Evolutionary conservation across 2,329 filamentous ascomycete genomes (phyloP).

Genomic region (Fusarium brachygibbosum): DNA sequence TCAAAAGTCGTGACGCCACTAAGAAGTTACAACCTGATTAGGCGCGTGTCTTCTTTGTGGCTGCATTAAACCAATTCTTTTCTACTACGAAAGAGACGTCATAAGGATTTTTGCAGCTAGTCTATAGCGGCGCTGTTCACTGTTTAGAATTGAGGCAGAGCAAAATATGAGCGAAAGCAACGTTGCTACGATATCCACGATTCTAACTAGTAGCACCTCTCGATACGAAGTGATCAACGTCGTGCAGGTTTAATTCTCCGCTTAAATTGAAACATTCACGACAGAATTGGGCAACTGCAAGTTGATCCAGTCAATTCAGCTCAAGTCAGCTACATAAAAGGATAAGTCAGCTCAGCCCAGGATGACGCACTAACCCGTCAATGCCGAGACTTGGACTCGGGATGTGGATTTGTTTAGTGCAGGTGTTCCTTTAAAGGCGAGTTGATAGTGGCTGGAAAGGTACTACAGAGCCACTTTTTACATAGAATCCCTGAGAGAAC

Average conservation of each 20-base stretch:
- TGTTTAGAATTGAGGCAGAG: background rate
- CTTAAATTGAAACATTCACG: background rate
- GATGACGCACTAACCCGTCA: constrained; percentile 19
- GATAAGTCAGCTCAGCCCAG: constrained; percentile 3
- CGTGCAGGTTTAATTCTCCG: constrained; percentile 5
- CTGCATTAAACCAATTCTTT: constrained; percentile 14
- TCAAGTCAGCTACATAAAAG: background rate
- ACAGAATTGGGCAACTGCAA: constrained; percentile 11
- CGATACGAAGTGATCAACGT: constrained; percentile 22
- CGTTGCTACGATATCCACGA: constrained; percentile 10
- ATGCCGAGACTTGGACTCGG: background rate
- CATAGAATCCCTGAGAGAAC: constrained; percentile 1
- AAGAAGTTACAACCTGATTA: background rate
- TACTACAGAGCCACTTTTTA: constrained; percentile 11
- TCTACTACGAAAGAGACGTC: background rate
- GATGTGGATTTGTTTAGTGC: background rate
- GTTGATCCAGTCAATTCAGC: constrained; percentile 5
- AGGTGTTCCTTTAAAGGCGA: background rate
- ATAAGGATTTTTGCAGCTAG: background rate
- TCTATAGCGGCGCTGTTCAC: background rate
- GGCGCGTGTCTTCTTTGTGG: constrained; percentile 2
- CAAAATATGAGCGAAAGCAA: constrained; percentile 8
- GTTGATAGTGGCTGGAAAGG: background rate
- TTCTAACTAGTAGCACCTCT: background rate
- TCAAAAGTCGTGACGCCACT: background rate